Conservation (phyloP, 441 rosid species). For the Metrosideros polymorpha region DNA sequence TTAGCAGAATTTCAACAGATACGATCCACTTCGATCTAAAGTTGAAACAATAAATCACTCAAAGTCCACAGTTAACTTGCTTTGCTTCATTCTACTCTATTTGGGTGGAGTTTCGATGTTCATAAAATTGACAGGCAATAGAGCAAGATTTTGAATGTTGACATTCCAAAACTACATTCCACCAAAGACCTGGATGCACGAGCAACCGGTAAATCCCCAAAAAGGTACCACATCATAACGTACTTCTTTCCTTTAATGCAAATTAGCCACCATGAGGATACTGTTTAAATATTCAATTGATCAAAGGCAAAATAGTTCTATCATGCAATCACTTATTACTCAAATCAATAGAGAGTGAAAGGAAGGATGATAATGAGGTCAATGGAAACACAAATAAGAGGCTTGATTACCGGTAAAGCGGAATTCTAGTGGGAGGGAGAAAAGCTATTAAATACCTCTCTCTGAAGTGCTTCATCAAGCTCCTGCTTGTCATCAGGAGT, state of each 20-base stretch:
- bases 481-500: constrained; percentile 96
- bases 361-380: neutral
- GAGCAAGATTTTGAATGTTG: neutral
- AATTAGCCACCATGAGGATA: neutral
- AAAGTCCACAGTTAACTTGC: neutral
- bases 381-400: neutral
- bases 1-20: neutral
- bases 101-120: neutral
- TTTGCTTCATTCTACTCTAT: neutral
- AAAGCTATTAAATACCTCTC: constrained; percentile 51
- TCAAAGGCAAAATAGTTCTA: neutral
- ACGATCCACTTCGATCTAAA: neutral
- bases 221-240: neutral
- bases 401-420: neutral
- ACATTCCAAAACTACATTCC: neutral
- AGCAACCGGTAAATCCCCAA: neutral
- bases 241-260: neutral
- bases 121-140: neutral
- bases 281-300: neutral
- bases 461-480: constrained; percentile 86
- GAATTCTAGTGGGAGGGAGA: neutral
- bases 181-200: neutral
- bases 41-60: neutral
- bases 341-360: neutral
- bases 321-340: neutral